Base-by-base conservation (phyloP, 352 stramenopile genomes). In the Pythium plurisporium region DNA sequence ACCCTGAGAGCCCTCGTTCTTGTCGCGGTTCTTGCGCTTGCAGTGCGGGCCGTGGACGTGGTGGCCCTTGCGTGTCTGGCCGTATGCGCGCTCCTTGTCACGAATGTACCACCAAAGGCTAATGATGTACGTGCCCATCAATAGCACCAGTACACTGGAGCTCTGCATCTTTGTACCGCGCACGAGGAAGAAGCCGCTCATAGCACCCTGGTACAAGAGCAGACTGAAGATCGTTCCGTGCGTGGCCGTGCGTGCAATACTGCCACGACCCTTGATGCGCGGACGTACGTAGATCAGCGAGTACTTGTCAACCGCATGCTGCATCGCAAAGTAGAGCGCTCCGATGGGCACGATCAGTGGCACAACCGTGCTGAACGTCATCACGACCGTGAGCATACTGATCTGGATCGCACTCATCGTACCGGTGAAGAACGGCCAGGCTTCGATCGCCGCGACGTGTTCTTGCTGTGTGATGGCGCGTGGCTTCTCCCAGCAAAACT, bases 271-370 rank as follows among this genome's bases (percentile, higher is more conserved):
- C 62, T 91, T 89, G 66, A 94, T 94, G 52, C 80, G 79, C 41
- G 82, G 84, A 5, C 84, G 84, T 43, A 94, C 84, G 58, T 77
- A 76, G 22, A 94, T 36, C 20, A 94, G 69, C 55, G 73, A 79
- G 67, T 94, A 92, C 73, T 94, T 94, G 70, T 94, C 84, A 14
- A 92, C 76, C 15, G 73, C 69, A 52, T 92, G 77, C 59, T 94
- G 84, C 79, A 94, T 92, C 42, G 62, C 72, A 36, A 94, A 91
- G 70, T 94, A 94, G 22, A 94, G 74, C 41, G 72, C 77, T 9
- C 84, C 84, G 36, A 92, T 73, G 5, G 84, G 84, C 48, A 94
- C 50, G 47, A 94, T 92, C 30, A 94, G 65, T 19, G 84, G 84
- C 57, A 94, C 84, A 17, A 94, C 84, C 7, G 84, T 94, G 51